Conservation (phyloP, 2,329 filamentous ascomycete species). For the Fusarium sp. region DNA sequence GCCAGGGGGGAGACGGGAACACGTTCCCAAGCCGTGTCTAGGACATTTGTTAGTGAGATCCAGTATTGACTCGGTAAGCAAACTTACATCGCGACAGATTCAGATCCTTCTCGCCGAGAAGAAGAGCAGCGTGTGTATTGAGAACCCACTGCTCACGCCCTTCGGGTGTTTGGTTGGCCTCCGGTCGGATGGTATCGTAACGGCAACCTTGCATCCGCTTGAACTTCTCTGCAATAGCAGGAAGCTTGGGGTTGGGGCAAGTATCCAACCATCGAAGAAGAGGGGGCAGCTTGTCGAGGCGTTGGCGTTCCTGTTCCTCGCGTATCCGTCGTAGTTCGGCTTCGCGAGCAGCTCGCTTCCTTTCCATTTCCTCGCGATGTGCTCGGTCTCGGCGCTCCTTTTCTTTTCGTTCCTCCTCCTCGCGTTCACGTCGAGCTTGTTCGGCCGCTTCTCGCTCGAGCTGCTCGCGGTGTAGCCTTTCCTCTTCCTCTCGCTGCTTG, state of each 20-base stretch:
- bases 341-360: constrained; percentile 62
- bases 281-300: constrained; percentile 68
- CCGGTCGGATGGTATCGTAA: constrained; percentile 71
- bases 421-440: constrained; percentile 61
- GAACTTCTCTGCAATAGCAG: constrained; percentile 65
- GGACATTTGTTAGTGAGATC: constrained; percentile 5
- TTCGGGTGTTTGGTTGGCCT: constrained; percentile 62
- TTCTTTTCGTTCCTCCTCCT: constrained; percentile 65
- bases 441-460: constrained; percentile 61
- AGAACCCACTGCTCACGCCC: constrained; percentile 76
- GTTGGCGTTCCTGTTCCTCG: constrained; percentile 66
- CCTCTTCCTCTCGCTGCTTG: constrained; percentile 58
- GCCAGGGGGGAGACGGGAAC: constrained; percentile 64
- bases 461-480: constrained; percentile 57
- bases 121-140: constrained; percentile 72
- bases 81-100: constrained; percentile 68
- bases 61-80: background rate
- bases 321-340: constrained; percentile 63
- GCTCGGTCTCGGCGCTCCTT: constrained; percentile 59
- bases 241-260: constrained; percentile 62
- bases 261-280: constrained; percentile 71
- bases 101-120: constrained; percentile 74
- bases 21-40: constrained; percentile 70
- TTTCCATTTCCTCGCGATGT: constrained; percentile 60
- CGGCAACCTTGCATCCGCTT: constrained; percentile 69